phyloP scores from a whole-genome alignment of 2,329 filamentous ascomycete genomes.

The Paecilomyces formosus region DNA sequence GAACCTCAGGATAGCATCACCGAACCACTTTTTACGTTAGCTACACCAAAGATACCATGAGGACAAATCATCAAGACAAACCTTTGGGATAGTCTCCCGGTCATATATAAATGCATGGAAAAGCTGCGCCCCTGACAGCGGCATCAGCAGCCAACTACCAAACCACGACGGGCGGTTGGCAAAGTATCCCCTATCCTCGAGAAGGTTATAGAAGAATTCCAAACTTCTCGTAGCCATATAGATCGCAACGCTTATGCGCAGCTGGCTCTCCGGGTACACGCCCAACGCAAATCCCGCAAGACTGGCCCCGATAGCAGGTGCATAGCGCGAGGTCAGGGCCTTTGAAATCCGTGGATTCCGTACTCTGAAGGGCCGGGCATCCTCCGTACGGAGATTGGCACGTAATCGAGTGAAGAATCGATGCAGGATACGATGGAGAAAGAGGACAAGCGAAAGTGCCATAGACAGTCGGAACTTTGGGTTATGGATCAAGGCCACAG shows the following conservation, averaged over 20 bases:
- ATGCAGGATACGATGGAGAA: slow-evolving; percentile 82
- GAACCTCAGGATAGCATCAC: slow-evolving; percentile 59
- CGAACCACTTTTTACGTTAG: slow-evolving; percentile 42
- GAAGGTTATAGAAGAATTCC: slow-evolving; percentile 78
- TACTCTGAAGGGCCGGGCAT: slow-evolving; percentile 69
- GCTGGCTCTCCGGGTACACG: slow-evolving; percentile 61
- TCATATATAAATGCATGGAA: slow-evolving; percentile 72
- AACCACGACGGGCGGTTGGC: slow-evolving; percentile 73
- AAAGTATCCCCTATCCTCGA: slow-evolving; percentile 64
- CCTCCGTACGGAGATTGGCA: slow-evolving; percentile 68
- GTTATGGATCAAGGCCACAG: slow-evolving; percentile 43
- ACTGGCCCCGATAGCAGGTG: slow-evolving; percentile 84
- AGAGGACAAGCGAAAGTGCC: slow-evolving; percentile 75
- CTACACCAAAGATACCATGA: not conserved
- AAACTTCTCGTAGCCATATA: slow-evolving; percentile 73
- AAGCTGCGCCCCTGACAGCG: slow-evolving; percentile 67
- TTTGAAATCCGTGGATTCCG: slow-evolving; percentile 72
- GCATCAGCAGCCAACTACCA: slow-evolving; percentile 76
- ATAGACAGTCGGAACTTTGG: slow-evolving; percentile 69
- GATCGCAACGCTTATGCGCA: slow-evolving; percentile 74
- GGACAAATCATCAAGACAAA: slow-evolving; percentile 25
- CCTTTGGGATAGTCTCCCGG: slow-evolving; percentile 62
- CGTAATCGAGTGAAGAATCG: slow-evolving; percentile 81
- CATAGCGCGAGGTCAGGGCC: slow-evolving; percentile 72
- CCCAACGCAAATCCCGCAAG: slow-evolving; percentile 77